Evolutionary conservation across 129 eudicot species (phyloP).

Genomic region (Centrapalus pauciflorus): DNA sequence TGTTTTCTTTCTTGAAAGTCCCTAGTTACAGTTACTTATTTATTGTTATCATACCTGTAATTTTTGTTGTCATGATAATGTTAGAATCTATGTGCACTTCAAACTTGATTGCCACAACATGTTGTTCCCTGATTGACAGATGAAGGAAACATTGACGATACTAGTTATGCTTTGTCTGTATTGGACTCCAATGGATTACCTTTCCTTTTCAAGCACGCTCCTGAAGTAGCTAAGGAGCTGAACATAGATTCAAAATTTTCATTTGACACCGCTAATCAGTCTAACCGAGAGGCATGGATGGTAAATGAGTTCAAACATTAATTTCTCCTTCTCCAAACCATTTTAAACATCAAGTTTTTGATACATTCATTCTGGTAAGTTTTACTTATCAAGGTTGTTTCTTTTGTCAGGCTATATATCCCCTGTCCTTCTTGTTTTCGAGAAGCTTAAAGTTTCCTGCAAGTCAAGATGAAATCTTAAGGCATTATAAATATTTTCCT

Average conservation of each 20-base stretch:
- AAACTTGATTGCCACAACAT: background rate
- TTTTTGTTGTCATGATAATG: background rate
- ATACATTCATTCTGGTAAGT: background rate
- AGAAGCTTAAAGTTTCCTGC: slow-evolving; percentile 79
- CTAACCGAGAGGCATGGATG: slow-evolving; percentile 66
- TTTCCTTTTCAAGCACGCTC: slow-evolving; percentile 88
- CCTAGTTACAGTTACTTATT: background rate
- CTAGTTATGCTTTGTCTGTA: slow-evolving; percentile 70
- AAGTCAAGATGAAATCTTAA: slow-evolving; percentile 44
- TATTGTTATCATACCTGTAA: background rate
- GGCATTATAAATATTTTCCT: slow-evolving; percentile 55
- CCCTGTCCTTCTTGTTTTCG: slow-evolving; percentile 69
- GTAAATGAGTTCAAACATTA: slow-evolving; percentile 30
- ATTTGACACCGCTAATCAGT: slow-evolving; percentile 40
- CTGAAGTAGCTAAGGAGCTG: slow-evolving; percentile 61
- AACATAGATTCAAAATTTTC: slow-evolving; percentile 48
- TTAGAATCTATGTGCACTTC: background rate
- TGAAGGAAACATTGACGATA: slow-evolving; percentile 47
- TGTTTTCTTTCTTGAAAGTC: background rate
- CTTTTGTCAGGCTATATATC: slow-evolving; percentile 66
- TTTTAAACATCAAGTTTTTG: background rate
- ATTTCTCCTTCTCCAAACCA: background rate
- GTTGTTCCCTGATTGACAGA: slow-evolving; percentile 39
- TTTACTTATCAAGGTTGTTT: slow-evolving; percentile 2
- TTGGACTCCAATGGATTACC: slow-evolving; percentile 80